phyloP scores from a whole-genome alignment of 768 basidiomycete genomes.

The Pleurotus ostreatus region DNA sequence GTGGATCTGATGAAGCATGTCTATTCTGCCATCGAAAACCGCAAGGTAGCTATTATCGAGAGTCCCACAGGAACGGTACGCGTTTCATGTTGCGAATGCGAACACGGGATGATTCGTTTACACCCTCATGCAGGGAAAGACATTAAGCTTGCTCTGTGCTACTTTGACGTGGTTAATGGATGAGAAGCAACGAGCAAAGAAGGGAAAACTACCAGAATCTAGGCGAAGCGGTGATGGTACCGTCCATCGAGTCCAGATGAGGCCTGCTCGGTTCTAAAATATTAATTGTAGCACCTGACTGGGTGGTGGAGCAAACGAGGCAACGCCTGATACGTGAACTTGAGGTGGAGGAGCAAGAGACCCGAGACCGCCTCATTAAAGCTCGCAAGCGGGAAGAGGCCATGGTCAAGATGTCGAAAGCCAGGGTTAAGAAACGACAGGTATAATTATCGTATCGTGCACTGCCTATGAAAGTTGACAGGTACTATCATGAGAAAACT shows the following conservation, averaged over 20 bases:
- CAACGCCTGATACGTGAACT: conserved; percentile 61
- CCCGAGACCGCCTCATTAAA: conserved; percentile 51
- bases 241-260: conserved; percentile 1
- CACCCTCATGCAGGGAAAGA: conserved; percentile 64
- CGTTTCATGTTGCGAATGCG: background rate
- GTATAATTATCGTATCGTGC: conserved; percentile 30
- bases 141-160: conserved; percentile 73
- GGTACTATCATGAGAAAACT: conserved; percentile 10
- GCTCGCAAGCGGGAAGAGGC: conserved; percentile 63
- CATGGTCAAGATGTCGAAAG: conserved; percentile 49
- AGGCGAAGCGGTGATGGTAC: conserved; percentile 29
- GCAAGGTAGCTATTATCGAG: conserved; percentile 78
- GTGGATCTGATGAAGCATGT: conserved; percentile 84
- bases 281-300: conserved; percentile 49
- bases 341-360: conserved; percentile 63
- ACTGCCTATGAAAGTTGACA: background rate
- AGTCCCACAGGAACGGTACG: conserved; percentile 86
- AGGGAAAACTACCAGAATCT: conserved; percentile 49
- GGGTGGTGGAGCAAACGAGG: conserved; percentile 73
- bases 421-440: conserved; percentile 55
- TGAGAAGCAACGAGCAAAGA: conserved; percentile 63
- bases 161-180: conserved; percentile 73
- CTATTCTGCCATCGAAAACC: conserved; percentile 72
- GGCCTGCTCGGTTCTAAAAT: background rate
- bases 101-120: background rate